Conservation (phyloP, 1,284 basidiomycete species). For the Ceratobasidium sp. region DNA sequence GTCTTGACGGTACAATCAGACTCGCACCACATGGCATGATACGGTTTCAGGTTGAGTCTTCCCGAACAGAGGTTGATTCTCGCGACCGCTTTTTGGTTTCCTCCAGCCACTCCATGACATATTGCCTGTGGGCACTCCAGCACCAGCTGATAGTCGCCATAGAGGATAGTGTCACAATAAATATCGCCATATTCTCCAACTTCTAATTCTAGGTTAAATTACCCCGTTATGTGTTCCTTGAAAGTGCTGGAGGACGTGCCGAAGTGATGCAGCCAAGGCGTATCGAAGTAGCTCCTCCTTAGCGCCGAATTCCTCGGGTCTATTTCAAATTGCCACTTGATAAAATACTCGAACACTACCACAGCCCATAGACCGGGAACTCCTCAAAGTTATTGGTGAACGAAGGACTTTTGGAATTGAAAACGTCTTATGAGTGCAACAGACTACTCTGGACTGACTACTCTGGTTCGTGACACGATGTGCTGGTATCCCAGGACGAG, state of each 20-base stretch:
- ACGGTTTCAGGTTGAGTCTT: no score
- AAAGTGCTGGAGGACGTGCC: background rate
- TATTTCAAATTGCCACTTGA: background rate
- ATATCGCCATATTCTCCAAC: no score
- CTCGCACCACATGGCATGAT: no score
- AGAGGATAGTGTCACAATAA: no score
- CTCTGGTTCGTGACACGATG: background rate
- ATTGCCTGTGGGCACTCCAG: no score
- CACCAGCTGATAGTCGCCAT: no score
- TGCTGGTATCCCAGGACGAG: background rate
- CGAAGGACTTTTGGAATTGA: background rate
- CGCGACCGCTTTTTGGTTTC: no score
- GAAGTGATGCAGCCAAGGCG: background rate
- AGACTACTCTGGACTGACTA: background rate
- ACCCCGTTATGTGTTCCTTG: background rate
- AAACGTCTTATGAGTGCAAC: background rate
- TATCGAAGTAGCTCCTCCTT: background rate
- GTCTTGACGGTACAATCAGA: no score
- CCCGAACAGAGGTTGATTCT: no score
- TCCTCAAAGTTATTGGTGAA: background rate
- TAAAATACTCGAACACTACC: background rate
- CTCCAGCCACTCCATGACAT: no score
- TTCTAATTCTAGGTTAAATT: no score
- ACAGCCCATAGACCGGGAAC: background rate
- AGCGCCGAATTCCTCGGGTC: background rate